phyloP scores from a whole-genome alignment of 2,329 filamentous ascomycete genomes.

The Exophiala alcalophila region DNA sequence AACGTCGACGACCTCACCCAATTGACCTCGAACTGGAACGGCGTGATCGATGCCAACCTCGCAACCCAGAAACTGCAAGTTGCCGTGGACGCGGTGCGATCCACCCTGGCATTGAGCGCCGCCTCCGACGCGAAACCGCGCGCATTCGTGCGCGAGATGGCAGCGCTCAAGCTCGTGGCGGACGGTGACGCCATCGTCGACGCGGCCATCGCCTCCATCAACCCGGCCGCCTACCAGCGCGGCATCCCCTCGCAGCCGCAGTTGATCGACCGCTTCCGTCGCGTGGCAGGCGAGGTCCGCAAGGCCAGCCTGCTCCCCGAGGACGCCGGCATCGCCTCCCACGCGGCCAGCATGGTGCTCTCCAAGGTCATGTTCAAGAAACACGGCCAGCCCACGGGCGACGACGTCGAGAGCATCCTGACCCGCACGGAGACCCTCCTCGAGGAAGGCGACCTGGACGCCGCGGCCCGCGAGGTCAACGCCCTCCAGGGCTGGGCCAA shows the following conservation, averaged over 20 bases:
- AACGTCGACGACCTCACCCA: constrained; percentile 81
- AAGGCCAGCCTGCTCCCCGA: constrained; percentile 92
- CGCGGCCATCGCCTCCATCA: constrained; percentile 94
- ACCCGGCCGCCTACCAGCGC: constrained; percentile 87
- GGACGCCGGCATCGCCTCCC: constrained; percentile 88
- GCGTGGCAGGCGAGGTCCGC: constrained; percentile 85
- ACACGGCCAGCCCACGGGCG: constrained; percentile 74
- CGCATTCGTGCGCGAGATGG: constrained; percentile 88
- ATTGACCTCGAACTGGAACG: constrained; percentile 84
- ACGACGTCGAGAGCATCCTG: constrained; percentile 91
- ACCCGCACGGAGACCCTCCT: constrained; percentile 84
- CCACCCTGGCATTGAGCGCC: constrained; percentile 71
- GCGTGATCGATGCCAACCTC: constrained; percentile 83
- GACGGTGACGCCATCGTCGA: constrained; percentile 80
- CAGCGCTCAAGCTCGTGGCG: constrained; percentile 90
- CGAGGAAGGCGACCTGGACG: constrained; percentile 90
- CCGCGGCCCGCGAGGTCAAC: constrained; percentile 93
- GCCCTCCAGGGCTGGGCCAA: constrained; percentile 89
- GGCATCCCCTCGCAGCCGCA: constrained; percentile 80
- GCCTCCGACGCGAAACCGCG: constrained; percentile 54
- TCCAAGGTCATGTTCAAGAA: constrained; percentile 98
- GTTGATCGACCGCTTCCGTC: constrained; percentile 92
- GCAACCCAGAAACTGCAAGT: constrained; percentile 95
- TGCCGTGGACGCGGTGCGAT: constrained; percentile 86
- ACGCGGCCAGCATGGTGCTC: constrained; percentile 83